Evolutionary conservation across 208 protist species (phyloP).

Genomic region (Leishmania gerbilli): DNA sequence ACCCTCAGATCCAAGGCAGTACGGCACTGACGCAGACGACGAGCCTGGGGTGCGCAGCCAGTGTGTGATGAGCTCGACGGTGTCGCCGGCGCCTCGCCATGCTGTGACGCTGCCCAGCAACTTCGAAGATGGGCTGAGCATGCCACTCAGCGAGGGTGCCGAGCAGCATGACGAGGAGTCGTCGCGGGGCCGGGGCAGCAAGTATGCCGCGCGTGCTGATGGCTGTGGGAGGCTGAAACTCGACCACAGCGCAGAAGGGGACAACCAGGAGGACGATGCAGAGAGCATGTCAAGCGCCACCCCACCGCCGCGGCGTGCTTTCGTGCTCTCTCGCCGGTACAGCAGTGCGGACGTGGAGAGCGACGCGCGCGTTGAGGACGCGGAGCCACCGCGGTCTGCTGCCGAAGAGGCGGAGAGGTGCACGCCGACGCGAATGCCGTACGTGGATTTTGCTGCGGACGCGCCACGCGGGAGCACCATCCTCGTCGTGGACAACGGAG

Average conservation of each 20-base stretch:
- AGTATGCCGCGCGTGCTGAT: not conserved
- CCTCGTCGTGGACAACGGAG: slow-evolving; percentile 7
- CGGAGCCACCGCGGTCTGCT: not conserved
- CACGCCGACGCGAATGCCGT: not conserved
- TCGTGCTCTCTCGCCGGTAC: slow-evolving; percentile 48
- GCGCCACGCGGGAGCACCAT: slow-evolving; percentile 1
- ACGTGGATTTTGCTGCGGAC: too few species aligned
- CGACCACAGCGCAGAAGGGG: not conserved
- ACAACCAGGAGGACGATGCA: not conserved
- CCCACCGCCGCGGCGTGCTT: slow-evolving; percentile 52
- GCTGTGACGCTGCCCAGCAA: slow-evolving; percentile 17
- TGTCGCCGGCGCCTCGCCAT: slow-evolving; percentile 22
- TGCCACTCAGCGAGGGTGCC: not conserved
- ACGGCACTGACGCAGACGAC: not conserved
- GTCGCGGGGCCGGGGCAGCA: not conserved
- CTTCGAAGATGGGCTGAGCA: slow-evolving; percentile 21
- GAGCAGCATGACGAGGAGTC: not conserved
- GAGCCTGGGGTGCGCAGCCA: not conserved
- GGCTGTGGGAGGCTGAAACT: not conserved
- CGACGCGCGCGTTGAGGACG: not conserved
- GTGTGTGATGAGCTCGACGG: slow-evolving; percentile 8
- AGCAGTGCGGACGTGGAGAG: slow-evolving; percentile 3
- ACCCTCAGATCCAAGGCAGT: slow-evolving; percentile 2
- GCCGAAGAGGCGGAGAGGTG: not conserved
- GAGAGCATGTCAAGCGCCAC: slow-evolving; percentile 16